Evolutionary conservation across 768 basidiomycete genomes (phyloP).

Genomic region (Leccinum olivaceopallidum): DNA sequence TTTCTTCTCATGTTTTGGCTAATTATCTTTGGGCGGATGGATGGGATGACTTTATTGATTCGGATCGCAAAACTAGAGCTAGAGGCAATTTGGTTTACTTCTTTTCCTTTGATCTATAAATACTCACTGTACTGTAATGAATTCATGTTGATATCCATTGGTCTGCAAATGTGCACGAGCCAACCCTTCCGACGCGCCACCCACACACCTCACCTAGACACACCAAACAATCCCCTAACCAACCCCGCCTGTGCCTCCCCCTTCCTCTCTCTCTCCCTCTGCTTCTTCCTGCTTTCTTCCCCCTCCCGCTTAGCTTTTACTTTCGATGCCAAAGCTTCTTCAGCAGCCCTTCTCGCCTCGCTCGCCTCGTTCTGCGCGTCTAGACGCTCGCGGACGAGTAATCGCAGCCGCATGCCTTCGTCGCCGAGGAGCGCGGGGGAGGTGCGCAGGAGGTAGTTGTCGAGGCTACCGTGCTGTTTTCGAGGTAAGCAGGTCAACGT

Average conservation of each 20-base stretch:
- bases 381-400: constrained; percentile 36
- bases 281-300: constrained; percentile 8
- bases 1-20: background rate
- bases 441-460: constrained; percentile 61
- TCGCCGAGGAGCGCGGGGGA: constrained; percentile 38
- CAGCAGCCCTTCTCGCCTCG: constrained; percentile 21
- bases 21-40: background rate
- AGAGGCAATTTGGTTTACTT: background rate
- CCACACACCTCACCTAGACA: background rate
- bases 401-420: constrained; percentile 48
- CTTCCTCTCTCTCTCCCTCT: constrained; percentile 3
- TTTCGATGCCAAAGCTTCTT: constrained; percentile 20
- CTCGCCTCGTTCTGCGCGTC: constrained; percentile 20
- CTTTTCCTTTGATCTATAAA: background rate
- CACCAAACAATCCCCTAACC: constrained; percentile 22
- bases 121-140: background rate
- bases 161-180: no score
- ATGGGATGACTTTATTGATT: background rate
- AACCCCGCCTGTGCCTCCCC: constrained; percentile 11
- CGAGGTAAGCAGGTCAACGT: background rate
- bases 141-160: background rate
- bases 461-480: constrained; percentile 63
- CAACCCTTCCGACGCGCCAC: no score
- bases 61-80: background rate
- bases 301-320: constrained; percentile 8